Evolutionary conservation across 768 basidiomycete species (phyloP), one percentile per base, ranked within the genome.

Genomic region (Rhodosporidiobolus odoratus): DNA sequence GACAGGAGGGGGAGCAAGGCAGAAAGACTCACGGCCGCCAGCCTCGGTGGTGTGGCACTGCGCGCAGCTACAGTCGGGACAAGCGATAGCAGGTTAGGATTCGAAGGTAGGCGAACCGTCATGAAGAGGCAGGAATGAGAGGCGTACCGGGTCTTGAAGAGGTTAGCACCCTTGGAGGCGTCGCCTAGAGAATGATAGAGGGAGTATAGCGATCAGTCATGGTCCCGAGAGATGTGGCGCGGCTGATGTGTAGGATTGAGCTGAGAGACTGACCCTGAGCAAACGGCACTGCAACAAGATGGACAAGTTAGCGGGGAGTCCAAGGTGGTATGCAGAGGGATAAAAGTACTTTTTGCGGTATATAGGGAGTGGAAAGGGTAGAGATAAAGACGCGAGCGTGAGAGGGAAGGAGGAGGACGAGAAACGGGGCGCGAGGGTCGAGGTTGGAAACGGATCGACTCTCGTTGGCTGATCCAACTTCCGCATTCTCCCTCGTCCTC

Each of bases 41-140:
- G 67, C 83, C 65, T 82, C 90, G 72, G 90, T 81, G 73, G 91
- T 96, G 81, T 97, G 94, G 83, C 94, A 97, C 80, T 96, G 92
- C 50, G 89, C 88, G 78, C 90, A 93, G 67, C 93, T 69, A 32
- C 4, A 30, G n/a, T 9, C 1, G 1, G 47, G 37, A 16, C 17
- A 34, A 38, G 30, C 56, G 25, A 19, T 4, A 12, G 7, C 50
- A 43, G 25, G 62, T 64, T 54, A 56, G 53, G 3, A 16, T 53
- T 9, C 52, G 4, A 34, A 27, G 45, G 35, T 25, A 40, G 41
- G 43, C 45, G 59, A 61, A 25, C 15, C n/a, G 52, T 10, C 19
- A 9, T 30, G 32, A 34, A 25, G 37, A 40, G 38, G 30, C 2
- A 10, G 30, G 32, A 23, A n/a, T 13, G 32, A 21, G 35, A 27